Evolutionary conservation across 768 basidiomycete genomes (phyloP).

Genomic region (Lyophyllum semitale): DNA sequence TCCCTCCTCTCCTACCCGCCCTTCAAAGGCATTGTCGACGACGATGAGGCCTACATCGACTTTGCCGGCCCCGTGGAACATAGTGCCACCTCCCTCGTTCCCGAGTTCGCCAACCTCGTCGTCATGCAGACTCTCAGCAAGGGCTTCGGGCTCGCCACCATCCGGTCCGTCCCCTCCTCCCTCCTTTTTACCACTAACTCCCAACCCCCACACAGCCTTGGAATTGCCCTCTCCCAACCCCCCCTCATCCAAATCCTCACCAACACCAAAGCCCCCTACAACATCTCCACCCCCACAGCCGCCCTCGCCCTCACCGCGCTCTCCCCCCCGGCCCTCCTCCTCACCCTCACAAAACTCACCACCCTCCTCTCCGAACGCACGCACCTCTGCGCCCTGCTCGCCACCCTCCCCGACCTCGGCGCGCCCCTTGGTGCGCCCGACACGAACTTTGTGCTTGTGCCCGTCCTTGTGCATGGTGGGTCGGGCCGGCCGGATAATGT

Average conservation of each 20-base stretch:
- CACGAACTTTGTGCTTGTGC: constrained; percentile 89
- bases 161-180: constrained; percentile 71
- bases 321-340: constrained; percentile 56
- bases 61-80: constrained; percentile 61
- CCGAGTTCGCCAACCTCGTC: constrained; percentile 84
- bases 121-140: constrained; percentile 98
- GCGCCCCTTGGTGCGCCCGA: constrained; percentile 75
- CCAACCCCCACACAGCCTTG: constrained; percentile 64
- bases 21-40: constrained; percentile 89
- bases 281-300: constrained; percentile 90
- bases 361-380: constrained; percentile 62
- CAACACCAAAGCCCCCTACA: constrained; percentile 98
- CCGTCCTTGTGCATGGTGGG: constrained; percentile 58
- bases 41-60: constrained; percentile 98
- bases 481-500: constrained; percentile 60
- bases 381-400: constrained; percentile 52
- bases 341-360: constrained; percentile 67
- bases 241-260: constrained; percentile 87
- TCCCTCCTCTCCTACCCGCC: constrained; percentile 72
- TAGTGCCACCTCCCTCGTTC: constrained; percentile 71
- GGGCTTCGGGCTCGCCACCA: constrained; percentile 93
- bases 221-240: constrained; percentile 87
- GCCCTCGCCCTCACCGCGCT: constrained; percentile 80
- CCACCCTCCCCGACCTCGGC: constrained; percentile 55
- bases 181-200: too few relatives aligned